phyloP scores from a whole-genome alignment of 2,329 filamentous ascomycete species.

The Blastomyces percursus region DNA sequence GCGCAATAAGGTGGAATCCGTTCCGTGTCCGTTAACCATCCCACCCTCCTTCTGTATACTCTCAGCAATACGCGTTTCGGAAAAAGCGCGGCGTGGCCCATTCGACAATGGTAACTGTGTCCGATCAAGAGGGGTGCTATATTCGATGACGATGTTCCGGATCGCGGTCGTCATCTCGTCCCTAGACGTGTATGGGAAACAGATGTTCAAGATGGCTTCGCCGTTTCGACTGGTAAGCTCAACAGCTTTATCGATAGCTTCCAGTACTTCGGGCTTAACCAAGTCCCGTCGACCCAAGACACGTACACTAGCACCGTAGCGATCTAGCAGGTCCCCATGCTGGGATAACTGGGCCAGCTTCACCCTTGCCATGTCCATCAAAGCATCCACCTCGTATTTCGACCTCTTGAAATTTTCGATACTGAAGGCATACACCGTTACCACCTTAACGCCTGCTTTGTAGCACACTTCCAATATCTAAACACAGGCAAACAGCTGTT shows the following conservation, averaged over 20 bases:
- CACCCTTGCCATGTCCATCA: constrained; percentile 96
- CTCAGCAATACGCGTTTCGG: constrained; percentile 73
- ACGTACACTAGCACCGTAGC: constrained; percentile 78
- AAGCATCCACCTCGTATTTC: constrained; percentile 87
- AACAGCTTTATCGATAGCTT: constrained; percentile 76
- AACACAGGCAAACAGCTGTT: not conserved
- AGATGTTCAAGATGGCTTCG: constrained; percentile 75
- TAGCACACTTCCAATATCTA: constrained; percentile 96
- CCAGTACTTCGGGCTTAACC: constrained; percentile 75
- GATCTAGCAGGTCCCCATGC: constrained; percentile 84
- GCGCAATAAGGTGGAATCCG: constrained; percentile 35
- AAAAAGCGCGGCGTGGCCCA: constrained; percentile 57
- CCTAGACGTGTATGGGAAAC: constrained; percentile 92
- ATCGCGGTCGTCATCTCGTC: constrained; percentile 92
- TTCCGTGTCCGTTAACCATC: constrained; percentile 26
- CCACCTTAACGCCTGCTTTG: constrained; percentile 90
- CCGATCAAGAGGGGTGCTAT: constrained; percentile 56
- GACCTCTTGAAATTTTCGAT: constrained; percentile 98
- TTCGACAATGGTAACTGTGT: constrained; percentile 28
- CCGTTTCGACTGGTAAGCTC: constrained; percentile 80
- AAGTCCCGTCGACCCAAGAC: constrained; percentile 76
- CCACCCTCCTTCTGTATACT: constrained; percentile 62
- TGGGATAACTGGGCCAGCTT: constrained; percentile 86
- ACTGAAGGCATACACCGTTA: constrained; percentile 96
- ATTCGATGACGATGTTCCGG: constrained; percentile 76